Percentiles rank a stretch among this genome's conserved stretches.
Evolutionary conservation across 345 rosid species (phyloP).

Genomic region (Citrus glauca): DNA sequence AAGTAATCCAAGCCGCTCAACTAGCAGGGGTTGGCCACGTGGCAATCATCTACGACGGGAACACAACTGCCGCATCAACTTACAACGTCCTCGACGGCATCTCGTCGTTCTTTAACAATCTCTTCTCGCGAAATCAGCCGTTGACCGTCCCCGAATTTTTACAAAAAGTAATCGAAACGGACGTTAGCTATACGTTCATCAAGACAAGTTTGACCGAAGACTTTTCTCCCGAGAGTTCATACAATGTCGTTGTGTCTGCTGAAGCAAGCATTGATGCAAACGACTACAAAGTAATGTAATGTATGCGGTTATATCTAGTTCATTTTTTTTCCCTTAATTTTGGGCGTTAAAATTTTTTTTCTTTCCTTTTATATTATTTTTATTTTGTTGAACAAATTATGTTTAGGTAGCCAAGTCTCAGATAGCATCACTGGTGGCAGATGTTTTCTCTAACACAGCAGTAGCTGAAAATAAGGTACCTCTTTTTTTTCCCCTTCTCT

Average conservation of each 20-base stretch:
- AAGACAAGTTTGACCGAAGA: constrained; percentile 79
- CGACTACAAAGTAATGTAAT: constrained; percentile 99
- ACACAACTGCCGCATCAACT: constrained; percentile 39
- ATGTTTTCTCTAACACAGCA: constrained; percentile 78
- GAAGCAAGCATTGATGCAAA: constrained; percentile 52
- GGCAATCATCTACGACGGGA: constrained; percentile 65
- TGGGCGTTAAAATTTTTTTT: too few species aligned
- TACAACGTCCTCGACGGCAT: constrained; percentile 75
- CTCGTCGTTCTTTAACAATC: constrained; percentile 69
- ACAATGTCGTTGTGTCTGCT: constrained; percentile 68
- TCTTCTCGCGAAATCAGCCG: constrained; percentile 62
- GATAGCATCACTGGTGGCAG: constrained; percentile 81
- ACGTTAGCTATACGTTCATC: constrained; percentile 73
- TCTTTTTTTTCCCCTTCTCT: neutral
- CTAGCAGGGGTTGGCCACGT: constrained; percentile 86
- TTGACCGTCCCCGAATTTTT: constrained; percentile 57
- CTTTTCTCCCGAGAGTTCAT: constrained; percentile 74
- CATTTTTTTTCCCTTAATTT: neutral
- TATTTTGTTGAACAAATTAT: constrained; percentile 3
- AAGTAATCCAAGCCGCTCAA: constrained; percentile 74
- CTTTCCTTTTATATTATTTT: neutral
- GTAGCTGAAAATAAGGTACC: constrained; percentile 92
- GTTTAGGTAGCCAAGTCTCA: constrained; percentile 66
- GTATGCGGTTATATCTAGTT: constrained; percentile 61
- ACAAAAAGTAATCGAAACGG: constrained; percentile 61